phyloP scores from a whole-genome alignment of 257 asterid genomes.

The Avicennia marina region DNA sequence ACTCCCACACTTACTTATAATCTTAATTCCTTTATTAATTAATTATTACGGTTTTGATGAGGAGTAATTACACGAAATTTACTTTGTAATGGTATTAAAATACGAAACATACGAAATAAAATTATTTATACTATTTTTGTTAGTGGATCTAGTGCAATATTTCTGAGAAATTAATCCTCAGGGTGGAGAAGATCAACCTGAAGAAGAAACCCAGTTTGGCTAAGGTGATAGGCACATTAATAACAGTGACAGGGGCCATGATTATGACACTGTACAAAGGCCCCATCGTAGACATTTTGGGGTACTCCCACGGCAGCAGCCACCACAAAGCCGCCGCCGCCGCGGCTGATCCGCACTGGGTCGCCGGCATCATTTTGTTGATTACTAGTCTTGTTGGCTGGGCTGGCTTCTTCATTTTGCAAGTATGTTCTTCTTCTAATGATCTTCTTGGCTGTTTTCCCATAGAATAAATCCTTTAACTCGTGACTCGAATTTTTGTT shows the following conservation, averaged over 20 bases:
- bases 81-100: too few species aligned
- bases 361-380: conserved; percentile 58
- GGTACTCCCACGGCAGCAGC: conserved; percentile 37
- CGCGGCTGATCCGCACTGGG: conserved; percentile 53
- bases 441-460: background rate
- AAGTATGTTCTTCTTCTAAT: conserved; percentile 32
- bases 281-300: conserved; percentile 53
- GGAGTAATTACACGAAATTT: too few species aligned
- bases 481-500: background rate
- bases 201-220: conserved; percentile 53
- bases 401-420: conserved; percentile 79
- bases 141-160: too few species aligned
- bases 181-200: conserved; percentile 69
- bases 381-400: conserved; percentile 62
- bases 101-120: too few species aligned
- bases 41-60: too few species aligned
- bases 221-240: conserved; percentile 67
- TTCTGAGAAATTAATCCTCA: conserved; percentile 15
- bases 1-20: too few species aligned
- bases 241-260: conserved; percentile 91
- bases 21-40: too few species aligned
- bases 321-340: conserved; percentile 24
- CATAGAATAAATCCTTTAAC: too few species aligned
- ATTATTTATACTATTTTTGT: too few species aligned
- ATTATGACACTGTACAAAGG: conserved; percentile 87